Conservation (phyloP, 306 rosid species). For the Chamaecrista fasciculata region DNA sequence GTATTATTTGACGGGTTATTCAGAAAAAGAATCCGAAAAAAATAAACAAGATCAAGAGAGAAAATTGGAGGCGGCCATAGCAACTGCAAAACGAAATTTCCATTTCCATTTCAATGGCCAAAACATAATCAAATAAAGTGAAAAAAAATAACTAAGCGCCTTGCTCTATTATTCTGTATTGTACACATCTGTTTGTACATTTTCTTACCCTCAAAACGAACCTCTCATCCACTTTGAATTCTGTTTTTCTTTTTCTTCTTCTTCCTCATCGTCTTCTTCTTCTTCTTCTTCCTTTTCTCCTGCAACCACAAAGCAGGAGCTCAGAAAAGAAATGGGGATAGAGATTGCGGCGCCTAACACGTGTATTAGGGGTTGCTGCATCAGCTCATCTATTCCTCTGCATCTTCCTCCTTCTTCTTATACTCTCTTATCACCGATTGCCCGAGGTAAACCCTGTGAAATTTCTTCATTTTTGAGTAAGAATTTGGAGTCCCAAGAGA, state of each 20-base stretch:
- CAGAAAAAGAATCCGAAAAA: no score
- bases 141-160: no score
- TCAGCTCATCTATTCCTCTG: slow-evolving; percentile 67
- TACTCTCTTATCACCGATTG: slow-evolving; percentile 68
- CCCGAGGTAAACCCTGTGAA: slow-evolving; percentile 51
- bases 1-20: no score
- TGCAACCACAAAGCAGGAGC: neutral
- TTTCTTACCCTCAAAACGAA: neutral
- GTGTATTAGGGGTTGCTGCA: slow-evolving; percentile 89
- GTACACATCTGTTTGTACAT: neutral
- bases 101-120: slow-evolving; percentile 9
- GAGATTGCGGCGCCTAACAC: slow-evolving; percentile 74
- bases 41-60: neutral
- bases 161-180: neutral
- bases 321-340: slow-evolving; percentile 41
- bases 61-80: neutral
- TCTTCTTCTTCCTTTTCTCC: slow-evolving; percentile 3
- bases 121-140: neutral
- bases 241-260: neutral
- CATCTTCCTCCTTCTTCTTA: slow-evolving; percentile 79
- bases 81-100: slow-evolving; percentile 4
- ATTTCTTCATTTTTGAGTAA: neutral
- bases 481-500: neutral
- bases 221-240: neutral
- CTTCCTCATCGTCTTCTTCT: neutral